Evolutionary conservation across 2,329 filamentous ascomycete species (phyloP).

Genomic region (Podosphaera aphanis): DNA sequence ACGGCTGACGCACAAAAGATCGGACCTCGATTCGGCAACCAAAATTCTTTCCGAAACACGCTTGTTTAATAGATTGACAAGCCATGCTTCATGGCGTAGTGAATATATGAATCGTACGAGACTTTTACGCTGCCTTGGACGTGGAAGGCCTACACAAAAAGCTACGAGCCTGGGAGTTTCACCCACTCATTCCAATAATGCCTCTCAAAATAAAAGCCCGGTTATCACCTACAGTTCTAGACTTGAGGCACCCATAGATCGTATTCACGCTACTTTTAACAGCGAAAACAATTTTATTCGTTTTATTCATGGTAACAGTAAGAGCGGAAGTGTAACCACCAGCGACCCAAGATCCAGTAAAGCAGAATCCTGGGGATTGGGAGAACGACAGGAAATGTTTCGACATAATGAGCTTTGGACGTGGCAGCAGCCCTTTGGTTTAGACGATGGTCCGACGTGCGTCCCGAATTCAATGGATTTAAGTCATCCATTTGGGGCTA

Average conservation of each 20-base stretch:
- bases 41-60: constrained; percentile 37
- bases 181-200: constrained; percentile 22
- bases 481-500: constrained; percentile 60
- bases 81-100: constrained; percentile 78
- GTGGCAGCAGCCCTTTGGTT: constrained; percentile 49
- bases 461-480: constrained; percentile 76
- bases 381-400: constrained; percentile 48
- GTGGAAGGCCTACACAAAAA: constrained; percentile 52
- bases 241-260: constrained; percentile 54
- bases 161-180: constrained; percentile 23
- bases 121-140: constrained; percentile 54
- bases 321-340: constrained; percentile 52
- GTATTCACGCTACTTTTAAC: constrained; percentile 56
- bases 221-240: constrained; percentile 73
- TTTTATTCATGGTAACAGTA: constrained; percentile 64
- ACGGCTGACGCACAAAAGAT: neutral
- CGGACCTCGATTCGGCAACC: neutral
- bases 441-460: constrained; percentile 57
- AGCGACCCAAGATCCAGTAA: constrained; percentile 61
- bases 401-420: constrained; percentile 61
- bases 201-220: constrained; percentile 39
- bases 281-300: constrained; percentile 50
- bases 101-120: constrained; percentile 81
- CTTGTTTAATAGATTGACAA: constrained; percentile 60
- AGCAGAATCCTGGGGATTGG: constrained; percentile 60